Conservation (phyloP, 2,329 filamentous ascomycete species). For the Thielaviopsis euricoi region DNA sequence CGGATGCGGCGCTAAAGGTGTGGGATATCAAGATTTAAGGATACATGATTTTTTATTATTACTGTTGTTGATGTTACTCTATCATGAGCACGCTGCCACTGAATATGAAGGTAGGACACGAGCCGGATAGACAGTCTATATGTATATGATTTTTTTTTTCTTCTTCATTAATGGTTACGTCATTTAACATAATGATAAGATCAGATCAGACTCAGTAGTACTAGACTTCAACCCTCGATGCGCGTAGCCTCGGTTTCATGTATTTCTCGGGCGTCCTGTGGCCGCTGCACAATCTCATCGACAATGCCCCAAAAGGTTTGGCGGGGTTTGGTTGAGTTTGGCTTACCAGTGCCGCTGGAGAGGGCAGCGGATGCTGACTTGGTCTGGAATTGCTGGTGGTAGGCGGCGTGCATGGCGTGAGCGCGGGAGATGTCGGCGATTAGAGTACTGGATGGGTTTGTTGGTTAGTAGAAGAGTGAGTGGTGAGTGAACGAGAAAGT, state of each 20-base stretch:
- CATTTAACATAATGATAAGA: too few relatives aligned
- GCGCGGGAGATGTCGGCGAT: neutral
- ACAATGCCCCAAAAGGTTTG: neutral
- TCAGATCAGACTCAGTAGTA: too few relatives aligned
- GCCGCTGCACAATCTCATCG: neutral
- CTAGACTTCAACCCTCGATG: neutral
- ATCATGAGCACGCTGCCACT: neutral
- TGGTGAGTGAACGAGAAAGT: neutral
- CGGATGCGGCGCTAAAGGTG: slow-evolving; percentile 79
- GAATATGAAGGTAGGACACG: neutral
- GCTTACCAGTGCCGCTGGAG: neutral
- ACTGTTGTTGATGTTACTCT: neutral
- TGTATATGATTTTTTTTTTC: neutral
- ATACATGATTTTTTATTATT: neutral
- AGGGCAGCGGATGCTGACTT: neutral
- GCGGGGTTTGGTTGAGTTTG: neutral
- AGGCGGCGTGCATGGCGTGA: neutral
- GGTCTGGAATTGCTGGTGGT: neutral
- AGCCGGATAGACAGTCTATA: neutral
- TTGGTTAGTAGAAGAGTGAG: neutral
- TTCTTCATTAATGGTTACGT: neutral
- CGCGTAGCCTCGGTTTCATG: neutral
- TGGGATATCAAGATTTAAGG: slow-evolving; percentile 36
- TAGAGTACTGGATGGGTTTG: neutral
- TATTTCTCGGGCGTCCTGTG: neutral